These are phyloP conservation scores for Irpex sp. DNA, from an alignment of 1,284 basidiomycete species.

Conservation along the genomic window DNA sequence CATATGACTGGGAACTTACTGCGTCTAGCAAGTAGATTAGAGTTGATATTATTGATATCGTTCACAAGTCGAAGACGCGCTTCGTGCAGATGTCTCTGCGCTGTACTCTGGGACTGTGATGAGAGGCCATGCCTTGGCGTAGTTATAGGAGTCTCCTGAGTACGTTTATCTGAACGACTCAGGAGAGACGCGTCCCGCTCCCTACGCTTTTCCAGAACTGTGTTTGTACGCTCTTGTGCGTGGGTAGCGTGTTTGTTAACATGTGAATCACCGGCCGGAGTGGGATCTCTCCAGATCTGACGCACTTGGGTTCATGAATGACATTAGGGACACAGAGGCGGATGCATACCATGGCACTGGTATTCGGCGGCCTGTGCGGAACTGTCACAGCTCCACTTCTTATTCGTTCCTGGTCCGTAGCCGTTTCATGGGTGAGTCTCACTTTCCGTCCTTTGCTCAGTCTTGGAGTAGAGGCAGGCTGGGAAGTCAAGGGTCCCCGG, in stretches of 20 bases:
- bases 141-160: neutral
- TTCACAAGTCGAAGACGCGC: neutral
- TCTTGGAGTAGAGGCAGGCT: no score
- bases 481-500: no score
- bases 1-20: no score
- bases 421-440: no score
- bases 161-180: neutral
- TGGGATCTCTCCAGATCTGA: neutral
- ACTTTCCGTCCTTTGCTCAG: no score
- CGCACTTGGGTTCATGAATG: neutral
- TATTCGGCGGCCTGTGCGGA: no score
- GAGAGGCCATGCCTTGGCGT: neutral
- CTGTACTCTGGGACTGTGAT: neutral
- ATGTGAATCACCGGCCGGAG: neutral
- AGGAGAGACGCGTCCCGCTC: neutral
- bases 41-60: neutral
- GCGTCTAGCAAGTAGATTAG: no score
- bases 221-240: neutral
- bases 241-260: neutral
- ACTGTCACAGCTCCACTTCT: no score
- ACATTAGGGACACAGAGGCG: no score
- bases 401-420: no score
- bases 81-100: neutral
- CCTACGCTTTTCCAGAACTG: neutral
- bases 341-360: no score